These are phyloP conservation scores for Gonapodya sp. DNA, from an alignment of 192 early-diverging fungal genomes.

Conservation along the genomic window DNA sequence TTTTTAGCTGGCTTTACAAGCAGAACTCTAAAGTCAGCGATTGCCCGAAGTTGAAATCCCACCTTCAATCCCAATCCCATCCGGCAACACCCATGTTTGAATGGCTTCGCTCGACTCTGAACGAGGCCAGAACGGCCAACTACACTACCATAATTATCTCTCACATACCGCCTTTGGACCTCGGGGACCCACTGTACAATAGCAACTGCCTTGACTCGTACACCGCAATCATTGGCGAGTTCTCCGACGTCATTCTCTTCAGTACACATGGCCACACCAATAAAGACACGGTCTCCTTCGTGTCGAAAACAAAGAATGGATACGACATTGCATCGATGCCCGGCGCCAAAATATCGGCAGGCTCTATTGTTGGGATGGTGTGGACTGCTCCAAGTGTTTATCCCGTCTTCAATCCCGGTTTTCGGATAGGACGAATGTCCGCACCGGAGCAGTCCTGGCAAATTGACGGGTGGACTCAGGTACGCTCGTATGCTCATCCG, in stretches of 20 bases:
- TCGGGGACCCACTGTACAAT: slow-evolving; percentile 17
- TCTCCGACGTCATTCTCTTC: slow-evolving; percentile 30
- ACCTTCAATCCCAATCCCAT: slow-evolving; percentile 1
- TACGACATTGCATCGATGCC: slow-evolving; percentile 20
- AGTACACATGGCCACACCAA: slow-evolving; percentile 43
- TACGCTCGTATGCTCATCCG: too few relatives aligned
- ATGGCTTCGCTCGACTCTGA: slow-evolving; percentile 26
- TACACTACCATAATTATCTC: slow-evolving; percentile 27
- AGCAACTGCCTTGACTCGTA: slow-evolving; percentile 24
- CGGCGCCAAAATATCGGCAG: not conserved
- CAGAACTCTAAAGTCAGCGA: not conserved
- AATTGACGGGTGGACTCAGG: not conserved
- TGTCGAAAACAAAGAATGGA: slow-evolving; percentile 14
- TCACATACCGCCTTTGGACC: slow-evolving; percentile 29
- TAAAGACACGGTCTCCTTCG: slow-evolving; percentile 24
- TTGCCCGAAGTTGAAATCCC: not conserved
- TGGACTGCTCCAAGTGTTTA: slow-evolving; percentile 32
- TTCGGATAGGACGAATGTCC: slow-evolving; percentile 19
- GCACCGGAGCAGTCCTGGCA: not conserved
- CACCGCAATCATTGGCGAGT: slow-evolving; percentile 30
- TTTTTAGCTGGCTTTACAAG: not conserved
- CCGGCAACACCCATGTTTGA: slow-evolving; percentile 27
- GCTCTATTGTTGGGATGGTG: slow-evolving; percentile 12
- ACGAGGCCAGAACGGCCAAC: slow-evolving; percentile 8
- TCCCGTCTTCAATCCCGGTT: slow-evolving; percentile 35